phyloP scores from a whole-genome alignment of 2,329 filamentous ascomycete genomes.

The Trichoderma simmonsii region DNA sequence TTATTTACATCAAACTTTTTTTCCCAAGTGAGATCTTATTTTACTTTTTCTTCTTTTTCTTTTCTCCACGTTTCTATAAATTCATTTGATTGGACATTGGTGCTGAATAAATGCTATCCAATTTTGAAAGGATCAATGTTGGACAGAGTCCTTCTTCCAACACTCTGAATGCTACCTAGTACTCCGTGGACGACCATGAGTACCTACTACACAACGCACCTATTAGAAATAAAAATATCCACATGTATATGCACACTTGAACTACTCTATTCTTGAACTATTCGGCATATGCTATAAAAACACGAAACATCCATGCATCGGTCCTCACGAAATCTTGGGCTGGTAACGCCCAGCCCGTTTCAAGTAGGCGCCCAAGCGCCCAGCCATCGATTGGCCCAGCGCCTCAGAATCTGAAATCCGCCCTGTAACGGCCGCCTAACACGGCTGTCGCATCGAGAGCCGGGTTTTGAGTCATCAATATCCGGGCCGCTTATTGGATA shows the following conservation, averaged over 20 bases:
- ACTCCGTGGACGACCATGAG: no score
- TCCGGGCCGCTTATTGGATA: not conserved
- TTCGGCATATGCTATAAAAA: not conserved
- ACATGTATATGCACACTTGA: no score
- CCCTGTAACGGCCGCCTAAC: not conserved
- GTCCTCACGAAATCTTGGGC: not conserved
- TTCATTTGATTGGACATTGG: no score
- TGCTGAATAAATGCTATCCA: no score
- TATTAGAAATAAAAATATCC: not conserved
- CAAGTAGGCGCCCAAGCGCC: conserved; percentile 5
- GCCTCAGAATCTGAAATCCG: not conserved
- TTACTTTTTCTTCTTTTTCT: no score
- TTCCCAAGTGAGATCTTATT: no score
- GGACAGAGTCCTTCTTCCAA: no score
- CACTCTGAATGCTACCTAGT: no score
- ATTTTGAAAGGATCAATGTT: no score
- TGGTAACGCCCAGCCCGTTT: not conserved
- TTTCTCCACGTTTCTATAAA: no score
- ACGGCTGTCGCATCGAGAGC: not conserved
- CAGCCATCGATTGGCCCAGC: conserved; percentile 7
- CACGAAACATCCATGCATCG: not conserved
- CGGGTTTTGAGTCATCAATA: not conserved
- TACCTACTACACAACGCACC: not conserved
- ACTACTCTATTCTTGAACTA: no score
- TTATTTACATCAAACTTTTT: no score